phyloP scores from a whole-genome alignment of 73 alveolate genomes.

The Paramecium biaurelia region DNA sequence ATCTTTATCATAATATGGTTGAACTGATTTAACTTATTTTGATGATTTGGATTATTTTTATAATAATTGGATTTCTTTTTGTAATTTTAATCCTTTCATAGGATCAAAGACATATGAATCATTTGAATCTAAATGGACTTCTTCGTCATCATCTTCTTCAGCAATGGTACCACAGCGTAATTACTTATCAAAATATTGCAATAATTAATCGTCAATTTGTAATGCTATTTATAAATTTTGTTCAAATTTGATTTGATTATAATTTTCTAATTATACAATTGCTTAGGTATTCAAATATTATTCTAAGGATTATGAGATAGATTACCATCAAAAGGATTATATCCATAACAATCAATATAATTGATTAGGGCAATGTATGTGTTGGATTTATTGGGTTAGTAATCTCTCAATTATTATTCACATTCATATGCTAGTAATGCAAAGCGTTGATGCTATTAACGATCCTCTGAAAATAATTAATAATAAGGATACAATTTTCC shows the following conservation, averaged over 20 bases:
- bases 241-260: neutral
- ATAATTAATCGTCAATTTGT: neutral
- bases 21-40: neutral
- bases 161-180: neutral
- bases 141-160: slow-evolving; percentile 4
- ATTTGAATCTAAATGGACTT: neutral
- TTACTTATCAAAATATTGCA: neutral
- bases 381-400: neutral
- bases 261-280: neutral
- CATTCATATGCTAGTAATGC: slow-evolving; percentile 2
- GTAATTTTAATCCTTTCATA: neutral
- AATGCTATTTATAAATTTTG: neutral
- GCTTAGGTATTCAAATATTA: neutral
- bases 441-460: neutral
- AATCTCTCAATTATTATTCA: neutral
- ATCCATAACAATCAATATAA: neutral
- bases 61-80: neutral
- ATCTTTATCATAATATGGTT: neutral
- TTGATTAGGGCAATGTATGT: neutral
- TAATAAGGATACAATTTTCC: neutral
- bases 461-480: neutral
- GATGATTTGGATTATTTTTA: neutral
- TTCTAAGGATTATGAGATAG: neutral
- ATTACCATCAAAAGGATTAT: neutral
- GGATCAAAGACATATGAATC: neutral